These are phyloP conservation scores for Geotrichum klebahnii DNA, from an alignment of 1,139 yeast species.

Conservation along the genomic window DNA sequence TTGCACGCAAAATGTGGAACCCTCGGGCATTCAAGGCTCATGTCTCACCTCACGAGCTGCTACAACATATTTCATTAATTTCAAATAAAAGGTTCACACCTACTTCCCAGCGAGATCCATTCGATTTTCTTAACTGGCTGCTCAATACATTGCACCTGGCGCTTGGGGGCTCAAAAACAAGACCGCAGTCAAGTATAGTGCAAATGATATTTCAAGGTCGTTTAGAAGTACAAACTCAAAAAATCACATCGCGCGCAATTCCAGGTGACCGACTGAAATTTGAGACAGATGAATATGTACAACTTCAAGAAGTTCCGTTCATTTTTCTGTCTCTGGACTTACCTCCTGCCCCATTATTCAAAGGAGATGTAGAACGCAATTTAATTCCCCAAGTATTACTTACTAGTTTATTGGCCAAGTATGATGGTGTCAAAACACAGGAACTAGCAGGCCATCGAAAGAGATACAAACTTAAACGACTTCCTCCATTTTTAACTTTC, in stretches of 20 bases:
- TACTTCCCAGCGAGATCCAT: constrained; percentile 48
- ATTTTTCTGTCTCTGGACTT: constrained; percentile 57
- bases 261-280: constrained; percentile 32
- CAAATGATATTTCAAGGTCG: constrained; percentile 52
- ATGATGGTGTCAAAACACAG: constrained; percentile 41
- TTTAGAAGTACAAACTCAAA: constrained; percentile 40
- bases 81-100: constrained; percentile 47
- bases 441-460: constrained; percentile 38
- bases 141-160: constrained; percentile 48
- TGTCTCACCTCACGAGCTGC: constrained; percentile 63
- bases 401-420: constrained; percentile 47
- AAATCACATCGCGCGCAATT: constrained; percentile 31
- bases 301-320: constrained; percentile 43
- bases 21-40: constrained; percentile 54
- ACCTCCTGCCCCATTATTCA: constrained; percentile 57
- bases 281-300: constrained; percentile 16
- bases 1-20: constrained; percentile 64
- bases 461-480: constrained; percentile 43
- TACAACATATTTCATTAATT: constrained; percentile 46
- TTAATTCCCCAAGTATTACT: constrained; percentile 54
- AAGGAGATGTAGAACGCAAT: constrained; percentile 40
- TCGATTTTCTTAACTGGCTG: constrained; percentile 56
- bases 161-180: constrained; percentile 36
- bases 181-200: constrained; percentile 32
- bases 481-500: constrained; percentile 55